These are phyloP conservation scores for Phytophthora meadii DNA, from an alignment of 352 stramenopile species.

Conservation along the genomic window DNA sequence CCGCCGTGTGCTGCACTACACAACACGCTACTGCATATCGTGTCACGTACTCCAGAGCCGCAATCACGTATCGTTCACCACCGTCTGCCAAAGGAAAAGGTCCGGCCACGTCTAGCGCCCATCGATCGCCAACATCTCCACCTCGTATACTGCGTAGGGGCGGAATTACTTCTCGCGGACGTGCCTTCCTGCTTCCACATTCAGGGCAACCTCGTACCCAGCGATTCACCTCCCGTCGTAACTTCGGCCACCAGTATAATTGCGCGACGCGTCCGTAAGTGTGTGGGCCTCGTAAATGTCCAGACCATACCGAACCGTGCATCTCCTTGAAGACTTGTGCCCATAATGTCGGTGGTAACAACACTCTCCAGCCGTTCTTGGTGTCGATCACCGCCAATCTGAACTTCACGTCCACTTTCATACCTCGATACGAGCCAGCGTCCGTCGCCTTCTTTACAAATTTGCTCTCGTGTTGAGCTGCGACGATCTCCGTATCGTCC, in stretches of 20 bases:
- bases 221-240: not conserved
- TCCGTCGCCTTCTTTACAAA: not conserved
- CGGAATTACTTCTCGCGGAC: not conserved
- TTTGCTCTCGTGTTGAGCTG: not conserved
- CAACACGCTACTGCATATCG: not conserved
- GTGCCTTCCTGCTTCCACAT: not conserved
- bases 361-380: not conserved
- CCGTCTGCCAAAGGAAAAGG: not conserved
- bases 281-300: not conserved
- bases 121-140: not conserved
- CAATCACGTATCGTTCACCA: not conserved
- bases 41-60: not conserved
- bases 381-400: not conserved
- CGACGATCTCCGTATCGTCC: not conserved
- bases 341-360: not conserved
- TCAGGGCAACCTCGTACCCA: not conserved
- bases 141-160: not conserved
- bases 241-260: not conserved
- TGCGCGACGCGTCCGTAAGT: not conserved
- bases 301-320: not conserved
- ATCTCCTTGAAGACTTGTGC: conserved; percentile 1
- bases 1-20: not conserved
- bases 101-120: not conserved
- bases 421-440: not conserved
- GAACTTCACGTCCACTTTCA: not conserved